These are phyloP conservation scores for Phytophthora citricola DNA, from an alignment of 352 stramenopile species.

Conservation along the genomic window DNA sequence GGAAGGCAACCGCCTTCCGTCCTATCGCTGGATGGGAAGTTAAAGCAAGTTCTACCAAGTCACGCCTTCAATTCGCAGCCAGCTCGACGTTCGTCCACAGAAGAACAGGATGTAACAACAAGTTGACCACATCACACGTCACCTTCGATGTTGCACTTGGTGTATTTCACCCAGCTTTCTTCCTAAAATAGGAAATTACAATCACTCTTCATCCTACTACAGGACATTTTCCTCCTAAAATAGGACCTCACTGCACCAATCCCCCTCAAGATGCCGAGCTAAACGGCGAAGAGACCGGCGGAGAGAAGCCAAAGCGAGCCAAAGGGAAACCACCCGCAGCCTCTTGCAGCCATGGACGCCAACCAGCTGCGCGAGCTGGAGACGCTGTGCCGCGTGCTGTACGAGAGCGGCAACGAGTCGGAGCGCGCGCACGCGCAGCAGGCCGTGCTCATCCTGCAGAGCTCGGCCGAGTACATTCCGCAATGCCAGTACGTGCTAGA, in stretches of 20 bases:
- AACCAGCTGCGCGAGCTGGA: slow-evolving; percentile 83
- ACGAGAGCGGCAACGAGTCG: slow-evolving; percentile 77
- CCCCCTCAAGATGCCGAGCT: slow-evolving; percentile 25
- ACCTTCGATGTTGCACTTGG: slow-evolving; percentile 1
- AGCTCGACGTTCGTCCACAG: slow-evolving; percentile 4
- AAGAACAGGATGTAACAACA: slow-evolving; percentile 14
- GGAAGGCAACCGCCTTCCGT: slow-evolving; percentile 81
- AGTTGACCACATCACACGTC: slow-evolving; percentile 2
- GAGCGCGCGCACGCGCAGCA: slow-evolving; percentile 84
- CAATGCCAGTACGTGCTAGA: slow-evolving; percentile 99
- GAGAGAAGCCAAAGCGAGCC: slow-evolving; percentile 19
- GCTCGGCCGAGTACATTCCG: slow-evolving; percentile 97
- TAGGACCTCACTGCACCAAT: slow-evolving; percentile 14
- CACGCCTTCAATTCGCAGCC: background rate
- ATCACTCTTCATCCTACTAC: background rate
- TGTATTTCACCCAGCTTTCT: slow-evolving; percentile 1
- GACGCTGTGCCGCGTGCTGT: slow-evolving; percentile 79
- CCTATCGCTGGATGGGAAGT: slow-evolving; percentile 89
- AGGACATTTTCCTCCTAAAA: background rate
- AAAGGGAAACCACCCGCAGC: slow-evolving; percentile 16
- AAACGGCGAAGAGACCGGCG: slow-evolving; percentile 27
- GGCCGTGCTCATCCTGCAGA: slow-evolving; percentile 87
- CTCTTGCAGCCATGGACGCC: slow-evolving; percentile 62
- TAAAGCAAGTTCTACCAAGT: slow-evolving; percentile 12
- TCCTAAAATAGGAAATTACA: slow-evolving; percentile 5